These are phyloP conservation scores for Funneliformis caledonium DNA, from an alignment of 371 early-diverging fungal genomes.

Conservation along the genomic window DNA sequence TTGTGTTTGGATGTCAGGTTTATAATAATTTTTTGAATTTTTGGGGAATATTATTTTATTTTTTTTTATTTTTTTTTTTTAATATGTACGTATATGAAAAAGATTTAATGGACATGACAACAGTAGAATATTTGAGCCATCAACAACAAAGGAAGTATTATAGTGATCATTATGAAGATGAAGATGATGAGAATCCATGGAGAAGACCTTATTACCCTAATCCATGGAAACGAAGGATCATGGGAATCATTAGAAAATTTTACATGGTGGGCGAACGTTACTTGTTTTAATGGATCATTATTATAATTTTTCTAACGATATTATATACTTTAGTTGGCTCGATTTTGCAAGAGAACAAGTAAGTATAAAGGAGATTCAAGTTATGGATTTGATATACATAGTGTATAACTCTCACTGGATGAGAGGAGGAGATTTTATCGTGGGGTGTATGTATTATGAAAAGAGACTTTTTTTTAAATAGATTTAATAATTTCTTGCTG, in stretches of 20 bases:
- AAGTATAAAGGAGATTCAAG: not conserved
- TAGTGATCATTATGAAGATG: conserved; percentile 36
- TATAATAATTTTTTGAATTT: not conserved
- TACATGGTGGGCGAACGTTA: not conserved
- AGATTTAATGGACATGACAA: conserved; percentile 38
- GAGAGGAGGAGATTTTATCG: not conserved
- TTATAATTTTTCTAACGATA: not conserved
- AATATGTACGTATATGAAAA: not conserved
- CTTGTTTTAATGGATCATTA: not conserved
- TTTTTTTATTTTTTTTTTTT: not conserved
- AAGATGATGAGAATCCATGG: conserved; percentile 39
- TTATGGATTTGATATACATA: conserved; percentile 20
- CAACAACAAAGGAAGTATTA: conserved; percentile 32
- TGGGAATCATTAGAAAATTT: conserved; percentile 6
- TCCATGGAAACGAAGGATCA: conserved; percentile 25
- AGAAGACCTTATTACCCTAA: conserved; percentile 38
- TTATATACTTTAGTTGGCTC: not conserved
- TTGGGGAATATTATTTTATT: too few relatives aligned
- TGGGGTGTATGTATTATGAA: not conserved
- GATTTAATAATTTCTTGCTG: not conserved
- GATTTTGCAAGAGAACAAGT: not conserved
- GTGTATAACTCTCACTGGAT: conserved; percentile 11
- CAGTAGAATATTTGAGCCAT: conserved; percentile 36
- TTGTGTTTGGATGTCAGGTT: not conserved
- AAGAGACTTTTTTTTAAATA: not conserved